These are phyloP conservation scores for Suillus hirtellus DNA, from an alignment of 768 basidiomycete species.

Conservation along the genomic window DNA sequence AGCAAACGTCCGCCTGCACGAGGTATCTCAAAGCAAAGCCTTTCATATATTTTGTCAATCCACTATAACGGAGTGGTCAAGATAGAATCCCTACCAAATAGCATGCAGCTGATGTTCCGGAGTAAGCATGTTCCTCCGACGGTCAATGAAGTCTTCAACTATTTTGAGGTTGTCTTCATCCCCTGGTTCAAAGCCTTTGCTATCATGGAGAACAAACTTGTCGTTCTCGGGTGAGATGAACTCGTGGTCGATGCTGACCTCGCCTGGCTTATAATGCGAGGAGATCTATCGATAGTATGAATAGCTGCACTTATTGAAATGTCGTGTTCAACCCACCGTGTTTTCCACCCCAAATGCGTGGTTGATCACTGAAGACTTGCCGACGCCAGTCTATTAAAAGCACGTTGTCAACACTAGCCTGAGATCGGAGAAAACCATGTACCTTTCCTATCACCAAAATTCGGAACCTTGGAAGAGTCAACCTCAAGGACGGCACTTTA, in stretches of 20 bases:
- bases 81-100: constrained; percentile 12
- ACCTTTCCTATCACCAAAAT: constrained; percentile 1
- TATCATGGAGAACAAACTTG: constrained; percentile 19
- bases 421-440: not conserved
- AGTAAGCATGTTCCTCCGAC: not conserved
- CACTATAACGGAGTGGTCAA: not conserved
- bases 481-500: not conserved
- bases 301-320: too few relatives aligned
- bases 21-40: constrained; percentile 5
- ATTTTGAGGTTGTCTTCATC: constrained; percentile 9
- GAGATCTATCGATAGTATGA: not conserved
- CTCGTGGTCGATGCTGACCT: constrained; percentile 15
- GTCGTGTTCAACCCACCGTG: not conserved
- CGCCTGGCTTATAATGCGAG: not conserved
- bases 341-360: not conserved
- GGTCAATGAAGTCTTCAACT: constrained; percentile 16
- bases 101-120: constrained; percentile 15
- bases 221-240: constrained; percentile 11
- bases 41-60: not conserved
- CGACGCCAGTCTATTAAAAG: not conserved
- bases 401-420: not conserved
- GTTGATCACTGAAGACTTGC: not conserved
- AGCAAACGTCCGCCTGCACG: constrained; percentile 1
- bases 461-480: not conserved
- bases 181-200: constrained; percentile 19